Evolutionary conservation across 257 asterid genomes (phyloP), one percentile per base, ranked within the genome.

Genomic region (Pogostemon cablin): DNA sequence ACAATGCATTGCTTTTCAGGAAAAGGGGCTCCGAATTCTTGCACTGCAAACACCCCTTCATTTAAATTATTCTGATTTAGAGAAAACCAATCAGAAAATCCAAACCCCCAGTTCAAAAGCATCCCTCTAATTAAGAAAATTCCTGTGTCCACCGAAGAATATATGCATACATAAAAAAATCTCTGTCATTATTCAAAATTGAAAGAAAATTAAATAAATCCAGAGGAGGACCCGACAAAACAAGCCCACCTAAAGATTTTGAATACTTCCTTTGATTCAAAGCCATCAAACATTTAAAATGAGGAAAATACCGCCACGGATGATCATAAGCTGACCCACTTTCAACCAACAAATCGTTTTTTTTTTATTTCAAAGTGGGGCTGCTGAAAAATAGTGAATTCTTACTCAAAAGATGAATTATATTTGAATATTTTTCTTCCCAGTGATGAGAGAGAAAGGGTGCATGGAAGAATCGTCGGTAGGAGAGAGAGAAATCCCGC

Each of bases 201-300:
- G 79, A 81, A 75, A 3, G 34, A 37, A 12, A 67, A 77, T 5
- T 20, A 40, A 49, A 25, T 46, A 47, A 12, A 59, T 52, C 78
- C 57, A 49, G 48, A 71, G 76, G 40, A 69, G 10, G 57, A 75
- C 53, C 75, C 72, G 93, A 87, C 86, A 83, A 84, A 40, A 71
- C 8, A 79, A 71, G 72, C 78, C 79, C 41, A 90, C 91, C 96
- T 81, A 85, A 79, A 78, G 47, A 60, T 54, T 75, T 73, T 74
- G 83, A 84, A 75, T 57, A 80, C 67, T 53, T 56, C 68, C 53
- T 70, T 65, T 38, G 55, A 8, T 76, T 82, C 81, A 77, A 84
- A 78, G 84, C 74, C 87, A 88, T 81, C 82, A 71, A 65, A 46
- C 77, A 79, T 72, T 80, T 63, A 58, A 82, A 70, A 80, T 53